These are phyloP conservation scores for Durio zibethinus DNA, from an alignment of 345 rosid genomes.

Conservation along the genomic window DNA sequence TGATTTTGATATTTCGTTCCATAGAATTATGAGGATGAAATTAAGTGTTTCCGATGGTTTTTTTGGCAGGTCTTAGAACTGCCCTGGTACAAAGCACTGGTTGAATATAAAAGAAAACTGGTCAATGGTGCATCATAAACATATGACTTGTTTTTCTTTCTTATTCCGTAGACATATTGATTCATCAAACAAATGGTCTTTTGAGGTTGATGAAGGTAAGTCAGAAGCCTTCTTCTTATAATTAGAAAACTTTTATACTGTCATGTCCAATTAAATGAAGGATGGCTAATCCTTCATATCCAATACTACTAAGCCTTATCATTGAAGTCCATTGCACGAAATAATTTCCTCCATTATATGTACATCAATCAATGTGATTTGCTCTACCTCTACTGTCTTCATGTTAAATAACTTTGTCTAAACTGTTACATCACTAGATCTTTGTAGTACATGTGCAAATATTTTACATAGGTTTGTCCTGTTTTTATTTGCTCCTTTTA, in stretches of 20 bases:
- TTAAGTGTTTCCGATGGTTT: constrained; percentile 19
- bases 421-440: not conserved
- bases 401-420: not conserved
- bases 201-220: constrained; percentile 65
- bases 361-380: not conserved
- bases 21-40: constrained; percentile 1
- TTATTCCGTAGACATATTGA: constrained; percentile 26
- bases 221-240: not conserved
- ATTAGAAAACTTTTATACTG: not conserved
- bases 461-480: not conserved
- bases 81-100: constrained; percentile 21
- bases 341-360: not conserved
- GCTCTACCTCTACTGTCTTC: not conserved
- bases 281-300: not conserved
- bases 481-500: not conserved
- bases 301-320: not conserved
- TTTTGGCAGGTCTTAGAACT: constrained; percentile 27
- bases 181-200: constrained; percentile 15
- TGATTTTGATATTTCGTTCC: constrained; percentile 3
- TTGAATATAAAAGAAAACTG: constrained; percentile 18
- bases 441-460: not conserved
- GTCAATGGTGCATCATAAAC: constrained; percentile 25
- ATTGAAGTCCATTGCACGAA: not conserved
- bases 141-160: constrained; percentile 68
- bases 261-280: not conserved